Conservation (phyloP, 257 asterid genomes). For the Gentiana dahurica region DNA sequence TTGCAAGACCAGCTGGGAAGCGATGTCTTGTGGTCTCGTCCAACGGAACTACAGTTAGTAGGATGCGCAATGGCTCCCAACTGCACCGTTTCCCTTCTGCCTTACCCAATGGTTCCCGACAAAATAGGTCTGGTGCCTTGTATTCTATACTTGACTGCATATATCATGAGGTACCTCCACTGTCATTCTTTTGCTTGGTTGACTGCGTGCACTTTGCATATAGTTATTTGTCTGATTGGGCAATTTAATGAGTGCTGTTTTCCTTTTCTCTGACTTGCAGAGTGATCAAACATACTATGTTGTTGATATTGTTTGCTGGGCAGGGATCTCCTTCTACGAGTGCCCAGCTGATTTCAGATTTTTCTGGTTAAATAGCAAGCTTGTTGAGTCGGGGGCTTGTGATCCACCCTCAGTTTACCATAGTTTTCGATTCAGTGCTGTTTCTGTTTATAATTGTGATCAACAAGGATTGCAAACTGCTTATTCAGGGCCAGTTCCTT, state of each 20-base stretch:
- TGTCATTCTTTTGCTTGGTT: conserved; percentile 6
- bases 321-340: conserved; percentile 72
- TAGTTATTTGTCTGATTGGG: not conserved
- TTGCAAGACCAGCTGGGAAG: conserved; percentile 87
- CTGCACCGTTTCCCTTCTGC: conserved; percentile 94
- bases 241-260: conserved; percentile 1
- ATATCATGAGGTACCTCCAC: conserved; percentile 68
- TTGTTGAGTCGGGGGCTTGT: conserved; percentile 65
- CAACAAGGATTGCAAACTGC: conserved; percentile 64
- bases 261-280: conserved; percentile 30
- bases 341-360: conserved; percentile 89
- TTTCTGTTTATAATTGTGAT: conserved; percentile 56
- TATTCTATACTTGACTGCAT: conserved; percentile 92
- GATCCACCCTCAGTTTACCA: conserved; percentile 67
- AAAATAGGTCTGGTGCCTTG: conserved; percentile 56
- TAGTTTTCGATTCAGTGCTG: conserved; percentile 44
- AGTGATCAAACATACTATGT: conserved; percentile 79
- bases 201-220: not conserved
- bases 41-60: conserved; percentile 68
- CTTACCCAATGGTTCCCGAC: conserved; percentile 68
- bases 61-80: conserved; percentile 71
- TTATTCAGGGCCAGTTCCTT: conserved; percentile 52
- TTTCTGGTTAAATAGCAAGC: conserved; percentile 86
- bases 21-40: conserved; percentile 91
- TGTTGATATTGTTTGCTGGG: conserved; percentile 91